Percentiles rank a stretch among this genome's conserved stretches.
These are phyloP conservation scores for Onygenales sp. DNA, from an alignment of 2,329 filamentous ascomycete genomes.

Conservation along the genomic window DNA sequence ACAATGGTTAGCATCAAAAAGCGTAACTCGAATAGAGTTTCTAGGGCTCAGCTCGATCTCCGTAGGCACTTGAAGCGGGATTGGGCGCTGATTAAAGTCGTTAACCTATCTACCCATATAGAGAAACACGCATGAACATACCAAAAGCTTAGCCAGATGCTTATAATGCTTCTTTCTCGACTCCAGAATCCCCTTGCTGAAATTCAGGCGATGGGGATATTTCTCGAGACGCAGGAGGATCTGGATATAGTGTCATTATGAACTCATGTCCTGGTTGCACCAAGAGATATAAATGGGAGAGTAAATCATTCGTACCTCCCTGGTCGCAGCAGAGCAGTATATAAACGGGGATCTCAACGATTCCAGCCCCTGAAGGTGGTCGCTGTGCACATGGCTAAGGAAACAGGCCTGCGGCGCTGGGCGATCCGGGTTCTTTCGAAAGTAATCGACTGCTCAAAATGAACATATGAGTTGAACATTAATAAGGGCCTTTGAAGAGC, in stretches of 20 bases:
- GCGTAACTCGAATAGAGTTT: slow-evolving; percentile 64
- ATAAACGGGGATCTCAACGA: slow-evolving; percentile 69
- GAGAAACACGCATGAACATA: slow-evolving; percentile 19
- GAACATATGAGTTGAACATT: not conserved
- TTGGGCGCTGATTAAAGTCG: slow-evolving; percentile 49
- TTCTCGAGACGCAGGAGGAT: slow-evolving; percentile 71
- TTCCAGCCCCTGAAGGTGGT: slow-evolving; percentile 77
- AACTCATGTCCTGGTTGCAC: not conserved
- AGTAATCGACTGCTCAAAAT: slow-evolving; percentile 61
- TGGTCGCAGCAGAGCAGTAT: slow-evolving; percentile 79
- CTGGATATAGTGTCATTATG: slow-evolving; percentile 19
- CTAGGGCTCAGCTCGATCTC: slow-evolving; percentile 63
- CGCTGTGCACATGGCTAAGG: slow-evolving; percentile 84
- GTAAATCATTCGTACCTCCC: slow-evolving; percentile 41
- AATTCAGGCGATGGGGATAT: slow-evolving; percentile 71
- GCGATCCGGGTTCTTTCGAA: slow-evolving; percentile 48
- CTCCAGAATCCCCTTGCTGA: slow-evolving; percentile 68
- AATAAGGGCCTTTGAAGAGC: not conserved
- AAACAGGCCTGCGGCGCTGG: slow-evolving; percentile 71
- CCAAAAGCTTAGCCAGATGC: slow-evolving; percentile 61
- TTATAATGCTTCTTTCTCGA: slow-evolving; percentile 64
- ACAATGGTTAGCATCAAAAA: slow-evolving; percentile 90
- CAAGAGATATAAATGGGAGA: not conserved
- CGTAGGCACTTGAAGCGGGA: slow-evolving; percentile 74
- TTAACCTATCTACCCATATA: not conserved